phyloP scores from a whole-genome alignment of 768 basidiomycete species.

The Termitomyces sp. region DNA sequence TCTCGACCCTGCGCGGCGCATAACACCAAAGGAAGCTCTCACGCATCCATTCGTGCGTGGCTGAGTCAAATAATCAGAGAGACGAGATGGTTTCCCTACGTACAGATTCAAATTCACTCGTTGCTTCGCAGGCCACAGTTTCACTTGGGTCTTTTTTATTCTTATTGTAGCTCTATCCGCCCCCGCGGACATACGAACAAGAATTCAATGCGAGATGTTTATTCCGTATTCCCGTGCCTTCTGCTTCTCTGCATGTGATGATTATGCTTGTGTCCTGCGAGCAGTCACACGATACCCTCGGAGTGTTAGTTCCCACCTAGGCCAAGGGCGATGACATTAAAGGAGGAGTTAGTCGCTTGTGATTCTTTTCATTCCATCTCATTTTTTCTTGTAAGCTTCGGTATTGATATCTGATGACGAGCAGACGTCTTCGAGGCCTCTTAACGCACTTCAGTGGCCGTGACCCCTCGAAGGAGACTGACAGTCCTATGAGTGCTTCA shows the following conservation, averaged over 20 bases:
- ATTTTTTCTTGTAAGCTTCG: neutral
- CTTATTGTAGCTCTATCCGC: neutral
- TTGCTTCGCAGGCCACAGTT: neutral
- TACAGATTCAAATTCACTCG: neutral
- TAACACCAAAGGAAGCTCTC: constrained; percentile 89
- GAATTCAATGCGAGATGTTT: neutral
- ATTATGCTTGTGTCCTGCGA: neutral
- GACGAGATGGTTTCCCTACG: neutral
- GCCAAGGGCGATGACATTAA: neutral
- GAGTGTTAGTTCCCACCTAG: neutral
- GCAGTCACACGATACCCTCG: neutral
- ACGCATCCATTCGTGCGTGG: constrained; percentile 81
- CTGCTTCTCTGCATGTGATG: neutral
- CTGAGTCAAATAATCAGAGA: constrained; percentile 15
- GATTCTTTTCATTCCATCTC: neutral
- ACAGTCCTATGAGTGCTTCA: neutral
- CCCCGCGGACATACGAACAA: neutral
- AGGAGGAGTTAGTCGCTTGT: neutral
- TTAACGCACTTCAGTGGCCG: constrained; percentile 24
- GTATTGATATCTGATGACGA: constrained; percentile 21
- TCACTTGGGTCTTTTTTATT: neutral
- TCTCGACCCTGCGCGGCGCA: constrained; percentile 81
- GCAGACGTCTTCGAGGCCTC: constrained; percentile 28
- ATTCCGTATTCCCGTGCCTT: neutral
- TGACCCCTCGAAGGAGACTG: constrained; percentile 2